These are phyloP conservation scores for Suillus lakei DNA, from an alignment of 768 basidiomycete genomes.

Conservation along the genomic window DNA sequence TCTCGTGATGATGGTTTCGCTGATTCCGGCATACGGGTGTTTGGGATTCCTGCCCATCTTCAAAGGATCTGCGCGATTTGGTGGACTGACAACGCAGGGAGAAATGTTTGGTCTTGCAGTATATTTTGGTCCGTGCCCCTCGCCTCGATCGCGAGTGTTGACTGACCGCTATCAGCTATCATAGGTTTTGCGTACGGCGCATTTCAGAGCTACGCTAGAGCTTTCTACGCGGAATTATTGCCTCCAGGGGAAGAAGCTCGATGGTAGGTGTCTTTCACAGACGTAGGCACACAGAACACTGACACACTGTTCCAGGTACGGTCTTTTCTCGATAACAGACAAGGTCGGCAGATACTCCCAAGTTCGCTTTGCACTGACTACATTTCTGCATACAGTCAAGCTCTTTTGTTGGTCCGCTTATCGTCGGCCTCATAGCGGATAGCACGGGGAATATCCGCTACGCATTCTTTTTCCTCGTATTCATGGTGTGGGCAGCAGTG, in stretches of 20 bases:
- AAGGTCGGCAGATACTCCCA: conserved; percentile 52
- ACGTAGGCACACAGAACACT: not conserved
- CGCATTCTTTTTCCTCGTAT: conserved; percentile 85
- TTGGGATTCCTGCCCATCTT: conserved; percentile 72
- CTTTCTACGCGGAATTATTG: conserved; percentile 85
- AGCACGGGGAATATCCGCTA: conserved; percentile 90
- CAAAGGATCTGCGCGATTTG: conserved; percentile 50
- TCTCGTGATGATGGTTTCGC: conserved; percentile 67
- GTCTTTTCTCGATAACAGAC: conserved; percentile 89
- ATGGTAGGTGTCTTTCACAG: conserved; percentile 54
- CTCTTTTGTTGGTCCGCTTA: conserved; percentile 88
- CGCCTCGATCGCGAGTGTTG: not conserved
- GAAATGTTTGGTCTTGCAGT: conserved; percentile 89
- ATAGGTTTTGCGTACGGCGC: conserved; percentile 81
- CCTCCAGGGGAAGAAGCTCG: conserved; percentile 89
- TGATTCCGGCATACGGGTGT: conserved; percentile 82
- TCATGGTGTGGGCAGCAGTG: conserved; percentile 81
- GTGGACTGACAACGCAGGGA: conserved; percentile 74
- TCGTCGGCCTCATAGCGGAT: conserved; percentile 89
- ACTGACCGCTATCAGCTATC: not conserved
- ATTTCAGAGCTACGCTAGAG: conserved; percentile 89
- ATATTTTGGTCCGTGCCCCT: conserved; percentile 68
- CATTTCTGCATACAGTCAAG: conserved; percentile 60
- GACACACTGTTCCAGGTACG: conserved; percentile 47
- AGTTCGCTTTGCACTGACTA: conserved; percentile 1